Base-by-base conservation (phyloP, 495 filamentous ascomycete genomes). In the Daldinia vernicosa region DNA sequence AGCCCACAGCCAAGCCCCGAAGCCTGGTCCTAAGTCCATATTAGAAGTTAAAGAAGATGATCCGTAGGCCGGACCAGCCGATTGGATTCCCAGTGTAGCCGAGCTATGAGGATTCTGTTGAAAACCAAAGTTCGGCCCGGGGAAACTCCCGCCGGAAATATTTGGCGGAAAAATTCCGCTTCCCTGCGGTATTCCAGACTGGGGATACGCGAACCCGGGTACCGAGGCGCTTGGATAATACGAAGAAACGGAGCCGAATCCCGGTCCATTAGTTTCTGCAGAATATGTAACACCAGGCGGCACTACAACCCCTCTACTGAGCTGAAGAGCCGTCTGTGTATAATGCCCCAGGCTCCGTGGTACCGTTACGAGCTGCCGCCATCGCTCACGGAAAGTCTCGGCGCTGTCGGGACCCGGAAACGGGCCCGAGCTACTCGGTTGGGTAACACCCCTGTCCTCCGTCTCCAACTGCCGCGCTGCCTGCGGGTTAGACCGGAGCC, bases 311-410 rank as follows among this genome's bases (percentile, higher is more conserved):
- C 22, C 7, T 7, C 30, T 17, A 24, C 15, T 28, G 1, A 22
- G 35, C n/a, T 51, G 30, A 40, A 5, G 22, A 22, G 32, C 19
- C 6, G 37, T 30, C 37, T 60, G 56, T 3, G 24, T 6, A 35
- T 64, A 2, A 39, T 33, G 32, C 17, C 40, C 17, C 14, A 19
- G n/a, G 15, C 26, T 58, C 28, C 33, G 37, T 43, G 32, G 22
- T 14, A 56, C 11, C 6, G 19, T 47, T 14, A 84, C 37, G 8
- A 85, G 75, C 30, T 72, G 61, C 5, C 76, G 73, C 84, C 84
- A 86, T 26, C 75, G 70, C 26, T 80, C 74, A 9, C 78, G 77
- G 40, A 79, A 84, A 2, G 64, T 14, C 12, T 77, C 77, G 14
- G 69, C 71, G 28, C 65, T 70, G 2, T 74, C 72, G 14, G 40